Conservation (phyloP, 2,329 filamentous ascomycete species). For the Claviceps humidiphila region DNA sequence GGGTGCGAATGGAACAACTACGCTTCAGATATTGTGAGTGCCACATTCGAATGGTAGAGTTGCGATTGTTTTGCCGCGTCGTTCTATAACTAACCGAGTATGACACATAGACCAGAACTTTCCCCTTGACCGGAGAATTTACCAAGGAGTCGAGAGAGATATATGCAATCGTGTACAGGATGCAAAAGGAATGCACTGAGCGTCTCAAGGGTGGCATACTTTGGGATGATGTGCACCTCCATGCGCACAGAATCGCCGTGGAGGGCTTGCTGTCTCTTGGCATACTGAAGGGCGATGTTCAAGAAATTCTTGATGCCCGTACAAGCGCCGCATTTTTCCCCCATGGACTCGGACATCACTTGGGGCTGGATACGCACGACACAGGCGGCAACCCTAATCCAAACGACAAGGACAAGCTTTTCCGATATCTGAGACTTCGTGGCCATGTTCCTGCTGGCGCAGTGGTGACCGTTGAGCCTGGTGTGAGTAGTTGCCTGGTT, state of each 20-base stretch:
- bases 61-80: background rate
- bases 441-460: conserved; percentile 61
- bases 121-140: conserved; percentile 65
- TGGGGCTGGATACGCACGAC: conserved; percentile 90
- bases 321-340: conserved; percentile 88
- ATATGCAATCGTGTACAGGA: conserved; percentile 72
- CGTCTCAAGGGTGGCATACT: conserved; percentile 59
- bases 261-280: conserved; percentile 64
- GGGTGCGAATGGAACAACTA: conserved; percentile 67
- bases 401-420: conserved; percentile 68
- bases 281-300: conserved; percentile 53
- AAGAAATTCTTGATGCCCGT: conserved; percentile 63
- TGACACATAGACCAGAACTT: conserved; percentile 57
- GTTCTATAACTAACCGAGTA: background rate
- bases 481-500: conserved; percentile 38
- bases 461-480: conserved; percentile 91
- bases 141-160: conserved; percentile 57
- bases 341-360: conserved; percentile 79
- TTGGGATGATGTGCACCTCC: conserved; percentile 72
- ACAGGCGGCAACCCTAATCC: conserved; percentile 68
- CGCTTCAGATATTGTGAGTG: conserved; percentile 48
- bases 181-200: conserved; percentile 69
- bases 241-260: conserved; percentile 72
- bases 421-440: conserved; percentile 72
- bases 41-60: background rate